Base-by-base conservation (phyloP, 2,329 filamentous ascomycete genomes). In the Epichloe hybrida region DNA sequence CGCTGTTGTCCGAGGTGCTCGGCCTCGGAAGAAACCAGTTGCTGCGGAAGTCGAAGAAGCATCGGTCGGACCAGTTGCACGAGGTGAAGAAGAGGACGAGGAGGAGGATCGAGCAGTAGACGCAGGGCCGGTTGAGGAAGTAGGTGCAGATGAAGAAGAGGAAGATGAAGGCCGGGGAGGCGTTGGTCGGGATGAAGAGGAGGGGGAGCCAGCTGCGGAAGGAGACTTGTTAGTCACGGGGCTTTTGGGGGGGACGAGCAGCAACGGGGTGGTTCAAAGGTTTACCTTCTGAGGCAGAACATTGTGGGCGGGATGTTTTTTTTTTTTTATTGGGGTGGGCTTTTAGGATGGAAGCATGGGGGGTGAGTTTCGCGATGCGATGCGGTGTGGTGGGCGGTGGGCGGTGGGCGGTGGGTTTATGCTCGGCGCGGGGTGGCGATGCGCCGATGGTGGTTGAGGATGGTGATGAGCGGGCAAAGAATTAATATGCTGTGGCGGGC, bases 31-130 rank as follows among this genome's bases (percentile, higher is more conserved):
- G 82, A 68, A 97, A 97, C 91, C 90, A 97, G 71, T 94, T 88
- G 61, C 83, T 86, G 64, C 74, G 78, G 61, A 96, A 86, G 72
- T 97, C 91, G 74, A 97, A 93, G 72, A 97, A 93, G 65, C 87
- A 93, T 50, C 83, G 81, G 65, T 90, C 86, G 57, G 84, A 86
- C 87, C 87, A 93, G 76, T 90, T 84, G 68, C 87, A 93, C 27
- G 85, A 89, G 27, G 89, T 94, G 58, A 90, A 79, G 73, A 96
- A 95, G 59, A 98, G 88, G 60, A 97, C 89, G 57, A 95, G 79
- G 46, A 98, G 87, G 50, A 98, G 84, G 55, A 96, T 83, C 54
- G 89, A 95, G 79, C 93, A 98, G 77, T 98, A 98, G 60, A 95
- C 84, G 73, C 93, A 98, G 50, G 93, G 93, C 50, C 91, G 84